phyloP scores from a whole-genome alignment of 2,329 filamentous ascomycete species.

The Alternaria postmessia region DNA sequence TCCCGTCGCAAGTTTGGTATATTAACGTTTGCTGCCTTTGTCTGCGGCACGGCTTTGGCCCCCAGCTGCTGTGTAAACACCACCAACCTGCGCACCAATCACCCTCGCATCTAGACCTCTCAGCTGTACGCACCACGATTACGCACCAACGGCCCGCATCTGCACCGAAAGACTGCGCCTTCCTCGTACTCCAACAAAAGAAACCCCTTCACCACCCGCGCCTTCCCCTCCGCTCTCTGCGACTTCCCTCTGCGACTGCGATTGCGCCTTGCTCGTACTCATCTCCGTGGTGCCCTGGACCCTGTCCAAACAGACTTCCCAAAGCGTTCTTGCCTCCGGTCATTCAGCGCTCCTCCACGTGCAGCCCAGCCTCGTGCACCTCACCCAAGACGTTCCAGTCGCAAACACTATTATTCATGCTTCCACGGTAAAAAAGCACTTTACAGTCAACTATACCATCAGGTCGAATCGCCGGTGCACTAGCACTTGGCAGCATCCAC shows the following conservation, averaged over 20 bases:
- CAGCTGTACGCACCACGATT: constrained; percentile 19
- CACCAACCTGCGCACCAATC: constrained; percentile 20
- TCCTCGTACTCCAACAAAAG: constrained; percentile 5
- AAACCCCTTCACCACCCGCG: background rate
- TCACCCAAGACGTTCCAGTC: background rate
- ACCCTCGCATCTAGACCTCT: constrained; percentile 22
- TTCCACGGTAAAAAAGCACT: constrained; percentile 16
- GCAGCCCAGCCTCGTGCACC: constrained; percentile 17
- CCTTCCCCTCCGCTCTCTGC: constrained; percentile 3
- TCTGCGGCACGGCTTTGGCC: background rate
- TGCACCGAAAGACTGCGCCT: constrained; percentile 19
- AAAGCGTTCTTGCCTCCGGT: constrained; percentile 23
- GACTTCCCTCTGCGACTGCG: constrained; percentile 5
- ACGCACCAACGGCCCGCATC: constrained; percentile 14
- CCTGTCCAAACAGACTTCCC: constrained; percentile 32
- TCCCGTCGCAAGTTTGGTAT: constrained; percentile 1
- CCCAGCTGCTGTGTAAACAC: constrained; percentile 12
- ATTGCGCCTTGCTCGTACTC: constrained; percentile 14
- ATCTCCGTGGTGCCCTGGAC: constrained; percentile 22
- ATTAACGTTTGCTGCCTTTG: background rate
- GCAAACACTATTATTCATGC: constrained; percentile 20
- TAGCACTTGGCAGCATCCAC: constrained; percentile 21
- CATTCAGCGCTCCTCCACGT: constrained; percentile 11
- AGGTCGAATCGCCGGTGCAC: constrained; percentile 23
- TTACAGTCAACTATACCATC: constrained; percentile 9